Percentiles rank a stretch among this genome's conserved stretches.
phyloP scores from a whole-genome alignment of 805 yeast species.

The Candida anglica region DNA sequence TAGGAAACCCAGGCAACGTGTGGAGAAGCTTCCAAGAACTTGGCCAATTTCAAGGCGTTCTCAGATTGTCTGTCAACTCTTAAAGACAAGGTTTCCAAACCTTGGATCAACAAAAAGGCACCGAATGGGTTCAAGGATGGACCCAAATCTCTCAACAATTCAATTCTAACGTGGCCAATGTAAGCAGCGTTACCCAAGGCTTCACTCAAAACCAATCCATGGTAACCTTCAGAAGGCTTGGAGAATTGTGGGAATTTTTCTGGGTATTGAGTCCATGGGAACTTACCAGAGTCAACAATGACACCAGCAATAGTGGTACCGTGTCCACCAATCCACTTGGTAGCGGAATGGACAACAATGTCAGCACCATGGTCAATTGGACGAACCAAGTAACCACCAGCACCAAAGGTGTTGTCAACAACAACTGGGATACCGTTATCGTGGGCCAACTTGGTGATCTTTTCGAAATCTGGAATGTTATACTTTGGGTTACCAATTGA shows the following conservation, averaged over 20 bases:
- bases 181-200: slow-evolving; percentile 78
- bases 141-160: slow-evolving; percentile 87
- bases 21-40: slow-evolving; percentile 65
- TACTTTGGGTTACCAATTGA: slow-evolving; percentile 91
- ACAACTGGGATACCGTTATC: slow-evolving; percentile 84
- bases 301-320: slow-evolving; percentile 95
- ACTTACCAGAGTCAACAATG: slow-evolving; percentile 84
- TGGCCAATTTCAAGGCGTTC: slow-evolving; percentile 78
- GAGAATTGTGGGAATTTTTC: slow-evolving; percentile 89
- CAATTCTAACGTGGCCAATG: slow-evolving; percentile 77
- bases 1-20: slow-evolving; percentile 88
- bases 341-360: slow-evolving; percentile 89
- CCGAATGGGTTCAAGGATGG: slow-evolving; percentile 87
- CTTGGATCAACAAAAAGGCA: slow-evolving; percentile 81
- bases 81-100: slow-evolving; percentile 89
- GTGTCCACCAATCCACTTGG: slow-evolving; percentile 98
- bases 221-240: slow-evolving; percentile 89
- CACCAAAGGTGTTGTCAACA: slow-evolving; percentile 95
- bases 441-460: slow-evolving; percentile 72
- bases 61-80: slow-evolving; percentile 90
- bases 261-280: slow-evolving; percentile 85
- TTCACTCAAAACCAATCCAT: slow-evolving; percentile 79
- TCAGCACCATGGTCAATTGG: slow-evolving; percentile 92
- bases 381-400: slow-evolving; percentile 83
- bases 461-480: slow-evolving; percentile 88